Percentiles rank a stretch among this genome's conserved stretches.
Conservation (phyloP, 345 rosid genomes). For the Linum usitatissimum region DNA sequence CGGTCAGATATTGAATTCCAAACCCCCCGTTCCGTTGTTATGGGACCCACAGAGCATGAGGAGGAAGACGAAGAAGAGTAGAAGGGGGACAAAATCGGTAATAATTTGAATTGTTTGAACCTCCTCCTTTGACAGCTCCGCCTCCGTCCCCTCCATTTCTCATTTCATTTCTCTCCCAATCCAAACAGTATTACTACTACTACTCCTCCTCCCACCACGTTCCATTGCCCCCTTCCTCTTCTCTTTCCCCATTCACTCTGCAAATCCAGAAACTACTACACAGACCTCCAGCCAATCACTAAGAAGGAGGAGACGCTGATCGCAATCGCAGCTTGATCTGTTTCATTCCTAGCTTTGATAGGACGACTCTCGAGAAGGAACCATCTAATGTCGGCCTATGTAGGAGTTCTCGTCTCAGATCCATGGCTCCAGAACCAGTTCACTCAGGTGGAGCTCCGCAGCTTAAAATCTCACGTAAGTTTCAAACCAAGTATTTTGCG, state of each 20-base stretch:
- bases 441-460: conserved; percentile 97
- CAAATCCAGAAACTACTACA: not conserved
- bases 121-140: conserved; percentile 33
- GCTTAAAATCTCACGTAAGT: conserved; percentile 81
- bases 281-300: not conserved
- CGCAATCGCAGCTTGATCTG: not conserved
- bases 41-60: not conserved
- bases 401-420: conserved; percentile 88
- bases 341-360: not conserved
- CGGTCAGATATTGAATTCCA: too few relatives aligned
- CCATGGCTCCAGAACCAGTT: conserved; percentile 96
- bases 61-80: not conserved
- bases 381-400: conserved; percentile 59
- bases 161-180: not conserved
- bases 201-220: not conserved
- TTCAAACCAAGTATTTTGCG: not conserved
- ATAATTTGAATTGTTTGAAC: conserved; percentile 19
- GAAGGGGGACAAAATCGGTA: conserved; percentile 15
- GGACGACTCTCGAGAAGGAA: not conserved
- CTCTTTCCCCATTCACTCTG: not conserved
- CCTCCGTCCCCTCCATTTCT: conserved; percentile 17
- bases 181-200: not conserved
- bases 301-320: not conserved
- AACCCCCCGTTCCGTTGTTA: too few relatives aligned
- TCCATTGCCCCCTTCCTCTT: conserved; percentile 1